Evolutionary conservation across 805 yeast genomes (phyloP), one percentile per base, ranked within the genome.

Genomic region (Wickerhamiella galacta): DNA sequence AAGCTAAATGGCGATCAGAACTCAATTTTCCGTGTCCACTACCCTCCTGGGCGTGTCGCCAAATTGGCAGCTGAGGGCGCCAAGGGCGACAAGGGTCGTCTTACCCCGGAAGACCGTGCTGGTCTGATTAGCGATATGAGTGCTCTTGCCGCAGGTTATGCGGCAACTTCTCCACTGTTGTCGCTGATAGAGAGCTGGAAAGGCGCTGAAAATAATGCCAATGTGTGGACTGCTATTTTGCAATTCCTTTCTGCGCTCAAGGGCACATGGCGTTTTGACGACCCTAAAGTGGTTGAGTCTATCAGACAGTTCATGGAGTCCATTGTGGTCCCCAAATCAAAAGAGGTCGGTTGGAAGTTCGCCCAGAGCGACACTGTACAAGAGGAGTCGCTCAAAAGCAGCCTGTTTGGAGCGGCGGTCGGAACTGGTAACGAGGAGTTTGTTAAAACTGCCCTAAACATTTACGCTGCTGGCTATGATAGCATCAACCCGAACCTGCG

Each of bases 401-500:
- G 66, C 19, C 61, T 81, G 51, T 56, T 57, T 35, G 38, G 39
- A n/a, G 41, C 47, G 16, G 57, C 61, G 3, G 54, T 52, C 19
- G 34, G 41, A 14, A 47, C 47, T 19, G 58, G 44, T 16, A 58
- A 47, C 23, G 47, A 46, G 34, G 58, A 51, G 33, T 53, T 50
- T 23, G 47, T 51, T 28, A 46, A 46, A 20, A 41, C 40, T 12
- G 61, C 58, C 14, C 42, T 52, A 33, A 46, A 38, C 12, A 56
- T 66, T 46, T 79, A 77, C 52, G 60, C 56, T 6, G 58, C 61
- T 26, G 90, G 90, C 40, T 78, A 77, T 50, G 64, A 65, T 42
- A 56, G 62, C 20, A 63, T 82, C 41, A 71, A 80, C 53, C 80
- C 93, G 37, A 73, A 79, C 58, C 56, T 81, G 44, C 70, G 79